phyloP scores from a whole-genome alignment of 2,329 filamentous ascomycete genomes.

The Keithomyces neogunnii region DNA sequence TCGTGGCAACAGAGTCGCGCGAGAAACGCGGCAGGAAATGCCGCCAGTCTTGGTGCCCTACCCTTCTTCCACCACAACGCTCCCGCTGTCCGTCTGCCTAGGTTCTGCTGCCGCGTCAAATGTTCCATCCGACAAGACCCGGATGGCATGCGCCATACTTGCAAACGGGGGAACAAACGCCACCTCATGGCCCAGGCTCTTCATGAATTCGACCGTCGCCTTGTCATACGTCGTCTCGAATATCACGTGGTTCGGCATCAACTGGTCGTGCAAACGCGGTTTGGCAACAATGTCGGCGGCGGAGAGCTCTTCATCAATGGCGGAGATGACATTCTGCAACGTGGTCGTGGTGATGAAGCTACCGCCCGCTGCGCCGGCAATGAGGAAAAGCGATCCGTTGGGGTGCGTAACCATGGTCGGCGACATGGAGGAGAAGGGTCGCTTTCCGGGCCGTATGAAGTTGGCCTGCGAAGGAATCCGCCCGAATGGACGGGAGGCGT shows the following conservation, averaged over 20 bases:
- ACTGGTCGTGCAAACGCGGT: conserved; percentile 72
- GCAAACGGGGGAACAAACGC: conserved; percentile 54
- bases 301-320: conserved; percentile 55
- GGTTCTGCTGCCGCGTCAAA: conserved; percentile 75
- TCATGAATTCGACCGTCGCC: conserved; percentile 53
- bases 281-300: conserved; percentile 52
- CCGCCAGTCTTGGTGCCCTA: no score
- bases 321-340: conserved; percentile 62
- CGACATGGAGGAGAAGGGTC: conserved; percentile 74
- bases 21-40: no score
- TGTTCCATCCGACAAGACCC: conserved; percentile 49
- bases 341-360: conserved; percentile 75
- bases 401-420: conserved; percentile 64
- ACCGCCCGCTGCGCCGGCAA: conserved; percentile 70
- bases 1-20: no score
- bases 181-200: conserved; percentile 59
- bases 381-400: conserved; percentile 56
- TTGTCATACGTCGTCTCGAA: conserved; percentile 67
- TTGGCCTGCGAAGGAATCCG: conserved; percentile 73
- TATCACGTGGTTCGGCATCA: conserved; percentile 58
- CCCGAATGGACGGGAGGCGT: conserved; percentile 69
- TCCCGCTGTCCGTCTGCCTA: conserved; percentile 23
- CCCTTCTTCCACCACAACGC: no score
- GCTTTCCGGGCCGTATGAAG: conserved; percentile 70
- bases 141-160: conserved; percentile 65